Conservation (phyloP, 257 asterid species). For the Sherardia arvensis region DNA sequence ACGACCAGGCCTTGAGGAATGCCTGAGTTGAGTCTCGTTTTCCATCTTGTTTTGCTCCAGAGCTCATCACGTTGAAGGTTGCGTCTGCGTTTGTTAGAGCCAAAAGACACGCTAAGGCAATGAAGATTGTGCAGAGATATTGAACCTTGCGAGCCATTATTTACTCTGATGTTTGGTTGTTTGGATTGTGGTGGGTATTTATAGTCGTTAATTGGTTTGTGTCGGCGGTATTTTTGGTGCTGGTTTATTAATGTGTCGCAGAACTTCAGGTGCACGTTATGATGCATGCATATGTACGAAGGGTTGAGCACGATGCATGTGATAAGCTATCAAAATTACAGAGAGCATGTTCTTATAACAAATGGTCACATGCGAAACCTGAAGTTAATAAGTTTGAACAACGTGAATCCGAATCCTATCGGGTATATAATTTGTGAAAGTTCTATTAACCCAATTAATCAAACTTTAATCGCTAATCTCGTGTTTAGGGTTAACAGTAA, state of each 20-base stretch:
- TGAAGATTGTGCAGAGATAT: constrained; percentile 10
- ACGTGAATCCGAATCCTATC: too few species aligned
- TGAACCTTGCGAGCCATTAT: constrained; percentile 12
- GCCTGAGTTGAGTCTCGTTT: constrained; percentile 49
- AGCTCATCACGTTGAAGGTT: constrained; percentile 44
- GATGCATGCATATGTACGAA: not conserved
- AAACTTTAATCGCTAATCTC: too few species aligned
- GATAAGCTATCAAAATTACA: not conserved
- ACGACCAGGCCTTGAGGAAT: constrained; percentile 54
- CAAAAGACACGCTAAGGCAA: constrained; percentile 6
- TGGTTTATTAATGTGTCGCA: not conserved
- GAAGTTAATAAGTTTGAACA: too few species aligned
- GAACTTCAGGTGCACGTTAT: not conserved
- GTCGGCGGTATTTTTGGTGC: not conserved
- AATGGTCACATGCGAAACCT: not conserved
- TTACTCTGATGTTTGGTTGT: not conserved
- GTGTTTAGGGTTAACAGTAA: too few species aligned
- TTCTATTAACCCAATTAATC: too few species aligned
- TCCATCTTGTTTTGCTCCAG: constrained; percentile 59
- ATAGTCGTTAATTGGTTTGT: not conserved
- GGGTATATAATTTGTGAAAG: too few species aligned
- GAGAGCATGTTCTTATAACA: not conserved
- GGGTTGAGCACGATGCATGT: not conserved
- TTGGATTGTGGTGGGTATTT: not conserved
- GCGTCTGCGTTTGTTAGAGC: constrained; percentile 10